These are phyloP conservation scores for Cercospora berteroae DNA, from an alignment of 2,329 filamentous ascomycete species.

Conservation along the genomic window DNA sequence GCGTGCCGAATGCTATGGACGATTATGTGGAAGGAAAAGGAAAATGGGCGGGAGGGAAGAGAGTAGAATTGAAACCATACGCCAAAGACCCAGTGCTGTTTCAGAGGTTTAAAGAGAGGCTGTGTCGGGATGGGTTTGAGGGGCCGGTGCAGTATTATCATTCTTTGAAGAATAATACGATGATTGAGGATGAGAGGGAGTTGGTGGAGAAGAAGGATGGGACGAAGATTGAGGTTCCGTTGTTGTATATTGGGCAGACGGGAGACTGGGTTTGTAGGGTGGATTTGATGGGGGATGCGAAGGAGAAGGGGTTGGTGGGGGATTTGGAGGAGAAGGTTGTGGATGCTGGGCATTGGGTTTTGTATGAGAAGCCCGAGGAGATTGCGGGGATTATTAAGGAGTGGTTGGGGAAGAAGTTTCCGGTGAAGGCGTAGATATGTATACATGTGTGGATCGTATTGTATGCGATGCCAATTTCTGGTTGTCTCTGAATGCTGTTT, in stretches of 20 bases:
- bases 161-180: conserved; percentile 32
- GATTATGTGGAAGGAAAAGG: conserved; percentile 28
- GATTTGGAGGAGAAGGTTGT: conserved; percentile 26
- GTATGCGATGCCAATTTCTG: not conserved
- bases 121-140: conserved; percentile 38
- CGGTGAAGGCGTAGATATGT: conserved; percentile 23
- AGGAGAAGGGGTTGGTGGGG: conserved; percentile 26
- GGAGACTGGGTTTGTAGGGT: conserved; percentile 31
- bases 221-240: conserved; percentile 29
- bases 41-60: conserved; percentile 22
- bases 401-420: conserved; percentile 36
- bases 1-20: conserved; percentile 39
- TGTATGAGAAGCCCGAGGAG: conserved; percentile 34
- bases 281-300: conserved; percentile 27
- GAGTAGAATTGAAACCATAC: conserved; percentile 37
- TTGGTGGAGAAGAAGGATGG: conserved; percentile 32
- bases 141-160: conserved; percentile 42
- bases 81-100: conserved; percentile 32
- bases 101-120: conserved; percentile 38
- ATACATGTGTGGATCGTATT: not conserved
- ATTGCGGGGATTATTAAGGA: conserved; percentile 26
- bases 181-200: conserved; percentile 30
- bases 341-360: conserved; percentile 31
- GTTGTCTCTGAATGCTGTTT: too few species aligned
- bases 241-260: conserved; percentile 39